These are phyloP conservation scores for Populus ilicifolia DNA, from an alignment of 345 rosid species.

Conservation along the genomic window DNA sequence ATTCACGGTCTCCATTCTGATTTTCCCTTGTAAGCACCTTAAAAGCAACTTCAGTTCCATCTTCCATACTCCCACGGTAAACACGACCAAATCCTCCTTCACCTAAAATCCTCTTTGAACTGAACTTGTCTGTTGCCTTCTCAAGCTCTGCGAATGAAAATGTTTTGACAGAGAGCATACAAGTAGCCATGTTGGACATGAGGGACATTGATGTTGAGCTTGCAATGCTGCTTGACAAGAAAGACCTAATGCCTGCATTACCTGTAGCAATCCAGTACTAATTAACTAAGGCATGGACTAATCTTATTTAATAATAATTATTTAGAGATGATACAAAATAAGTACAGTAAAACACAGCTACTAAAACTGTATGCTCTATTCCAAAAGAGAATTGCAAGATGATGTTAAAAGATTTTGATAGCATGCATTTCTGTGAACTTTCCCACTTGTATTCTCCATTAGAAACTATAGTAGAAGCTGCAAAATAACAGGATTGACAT, in stretches of 20 bases:
- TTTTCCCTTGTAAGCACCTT: constrained; percentile 82
- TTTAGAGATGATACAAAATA: background rate
- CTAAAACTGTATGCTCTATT: background rate
- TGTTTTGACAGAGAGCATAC: constrained; percentile 76
- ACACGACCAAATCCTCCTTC: constrained; percentile 99
- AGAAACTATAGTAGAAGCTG: background rate
- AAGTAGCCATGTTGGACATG: constrained; percentile 74
- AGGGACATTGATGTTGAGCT: constrained; percentile 80
- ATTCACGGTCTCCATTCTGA: constrained; percentile 88
- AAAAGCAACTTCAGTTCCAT: constrained; percentile 86
- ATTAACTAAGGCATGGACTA: background rate
- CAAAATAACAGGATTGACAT: background rate
- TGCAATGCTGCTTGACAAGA: constrained; percentile 35
- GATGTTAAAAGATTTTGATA: background rate
- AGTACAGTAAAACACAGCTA: background rate
- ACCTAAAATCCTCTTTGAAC: constrained; percentile 79
- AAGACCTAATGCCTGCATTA: constrained; percentile 44
- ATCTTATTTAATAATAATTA: background rate
- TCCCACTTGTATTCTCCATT: background rate
- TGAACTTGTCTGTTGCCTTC: constrained; percentile 85
- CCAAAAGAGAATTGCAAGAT: background rate
- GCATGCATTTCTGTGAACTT: background rate
- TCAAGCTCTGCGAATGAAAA: constrained; percentile 70
- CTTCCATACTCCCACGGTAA: constrained; percentile 67
- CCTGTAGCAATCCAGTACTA: background rate